phyloP scores from a whole-genome alignment of 176 grass and related monocot genomes.

The Cymbopogon citratus region DNA sequence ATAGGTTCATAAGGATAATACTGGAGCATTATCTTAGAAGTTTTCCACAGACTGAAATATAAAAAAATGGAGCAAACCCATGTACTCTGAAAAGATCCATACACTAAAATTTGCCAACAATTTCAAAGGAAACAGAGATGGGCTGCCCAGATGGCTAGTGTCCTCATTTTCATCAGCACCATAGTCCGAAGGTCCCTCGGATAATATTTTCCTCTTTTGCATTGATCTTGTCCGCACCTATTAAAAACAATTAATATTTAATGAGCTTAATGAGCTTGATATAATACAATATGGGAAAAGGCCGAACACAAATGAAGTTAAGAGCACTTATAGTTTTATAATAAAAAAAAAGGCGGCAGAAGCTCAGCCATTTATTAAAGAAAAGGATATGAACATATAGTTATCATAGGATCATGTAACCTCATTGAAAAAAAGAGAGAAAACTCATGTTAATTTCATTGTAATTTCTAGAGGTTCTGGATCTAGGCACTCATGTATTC shows the following conservation, averaged over 20 bases:
- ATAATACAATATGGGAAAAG: neutral
- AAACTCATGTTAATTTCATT: neutral
- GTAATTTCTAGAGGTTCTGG: neutral
- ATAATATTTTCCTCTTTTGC: constrained; percentile 10
- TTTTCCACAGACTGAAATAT: neutral
- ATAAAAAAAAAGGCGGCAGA: neutral
- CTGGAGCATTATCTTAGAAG: no score
- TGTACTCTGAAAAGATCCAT: neutral
- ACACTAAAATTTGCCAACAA: neutral
- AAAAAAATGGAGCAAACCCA: neutral
- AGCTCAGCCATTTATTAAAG: neutral
- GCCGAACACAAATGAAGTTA: neutral
- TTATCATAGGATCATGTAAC: neutral
- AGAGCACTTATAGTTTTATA: no score
- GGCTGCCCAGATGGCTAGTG: neutral
- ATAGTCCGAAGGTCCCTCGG: constrained; percentile 3
- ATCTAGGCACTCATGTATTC: neutral
- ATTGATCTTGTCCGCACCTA: constrained; percentile 27
- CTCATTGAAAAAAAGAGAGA: neutral
- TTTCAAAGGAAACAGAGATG: neutral
- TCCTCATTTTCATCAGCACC: neutral
- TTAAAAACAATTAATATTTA: neutral
- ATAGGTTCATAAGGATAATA: neutral
- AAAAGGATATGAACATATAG: neutral
- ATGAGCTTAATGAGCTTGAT: neutral